Percentiles rank a stretch among this genome's conserved stretches.
Conservation (phyloP, 768 basidiomycete genomes). For the Calvatia gigantea region DNA sequence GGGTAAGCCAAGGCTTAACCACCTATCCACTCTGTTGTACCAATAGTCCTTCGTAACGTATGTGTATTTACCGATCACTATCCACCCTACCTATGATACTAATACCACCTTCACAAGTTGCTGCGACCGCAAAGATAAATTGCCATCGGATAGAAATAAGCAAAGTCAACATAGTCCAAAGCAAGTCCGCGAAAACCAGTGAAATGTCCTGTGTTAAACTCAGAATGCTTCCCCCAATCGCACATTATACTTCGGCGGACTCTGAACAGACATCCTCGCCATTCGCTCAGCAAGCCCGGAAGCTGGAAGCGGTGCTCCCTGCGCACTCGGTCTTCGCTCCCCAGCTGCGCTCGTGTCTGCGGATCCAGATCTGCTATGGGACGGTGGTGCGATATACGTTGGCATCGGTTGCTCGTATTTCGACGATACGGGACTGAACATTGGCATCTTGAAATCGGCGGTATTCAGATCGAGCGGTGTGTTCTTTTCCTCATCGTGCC, state of each 20-base stretch:
- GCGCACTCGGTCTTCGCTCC: background rate
- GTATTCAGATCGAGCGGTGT: slow-evolving; percentile 11
- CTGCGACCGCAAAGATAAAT: no score
- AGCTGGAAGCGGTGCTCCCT: slow-evolving; percentile 5
- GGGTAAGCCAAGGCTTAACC: no score
- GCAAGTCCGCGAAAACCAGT: no score
- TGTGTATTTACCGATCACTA: no score
- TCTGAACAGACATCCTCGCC: background rate
- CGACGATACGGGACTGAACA: background rate
- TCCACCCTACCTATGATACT: no score
- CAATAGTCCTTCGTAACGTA: no score
- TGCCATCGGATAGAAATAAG: no score
- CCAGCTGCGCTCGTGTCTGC: background rate
- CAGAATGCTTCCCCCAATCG: background rate
- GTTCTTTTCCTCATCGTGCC: slow-evolving; percentile 22
- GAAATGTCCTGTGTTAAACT: no score
- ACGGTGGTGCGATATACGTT: background rate
- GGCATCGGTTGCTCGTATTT: slow-evolving; percentile 6
- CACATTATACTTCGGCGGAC: background rate
- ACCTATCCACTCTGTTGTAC: no score
- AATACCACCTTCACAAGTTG: no score
- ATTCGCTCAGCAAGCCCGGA: slow-evolving; percentile 1
- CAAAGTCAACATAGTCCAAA: no score
- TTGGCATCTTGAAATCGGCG: slow-evolving; percentile 5
- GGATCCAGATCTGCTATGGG: background rate